Conservation (phyloP, 768 basidiomycete genomes). For the Hygrophorus russula region DNA sequence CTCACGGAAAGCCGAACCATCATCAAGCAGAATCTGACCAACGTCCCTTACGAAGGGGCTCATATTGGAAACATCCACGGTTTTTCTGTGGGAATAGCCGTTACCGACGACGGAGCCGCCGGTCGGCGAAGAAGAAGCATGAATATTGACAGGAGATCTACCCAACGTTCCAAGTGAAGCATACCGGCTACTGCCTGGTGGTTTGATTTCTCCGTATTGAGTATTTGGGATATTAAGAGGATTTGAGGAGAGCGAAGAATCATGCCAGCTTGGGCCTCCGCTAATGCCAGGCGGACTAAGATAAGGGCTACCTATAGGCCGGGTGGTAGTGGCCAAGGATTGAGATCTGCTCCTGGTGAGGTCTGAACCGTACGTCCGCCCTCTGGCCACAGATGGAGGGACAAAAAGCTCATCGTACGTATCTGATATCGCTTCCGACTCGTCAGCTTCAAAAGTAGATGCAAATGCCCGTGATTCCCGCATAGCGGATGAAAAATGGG, state of each 20-base stretch:
- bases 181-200: conserved; percentile 52
- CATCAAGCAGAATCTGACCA: conserved; percentile 64
- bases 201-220: conserved; percentile 53
- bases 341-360: conserved; percentile 67
- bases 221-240: conserved; percentile 44
- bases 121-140: conserved; percentile 36
- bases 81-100: conserved; percentile 33
- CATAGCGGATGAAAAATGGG: conserved; percentile 52
- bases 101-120: conserved; percentile 30
- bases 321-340: conserved; percentile 55
- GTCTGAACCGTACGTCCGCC: conserved; percentile 52
- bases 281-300: conserved; percentile 17
- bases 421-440: conserved; percentile 53
- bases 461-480: conserved; percentile 53
- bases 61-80: conserved; percentile 59
- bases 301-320: conserved; percentile 44
- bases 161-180: conserved; percentile 47
- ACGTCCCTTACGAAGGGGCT: conserved; percentile 82
- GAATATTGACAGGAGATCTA: conserved; percentile 43
- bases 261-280: conserved; percentile 50
- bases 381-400: conserved; percentile 34
- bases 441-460: conserved; percentile 77
- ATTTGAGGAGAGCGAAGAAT: conserved; percentile 39
- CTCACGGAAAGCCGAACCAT: conserved; percentile 60
- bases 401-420: conserved; percentile 49